Conservation (phyloP, 2,329 filamentous ascomycete genomes). For the Stachybotrys chartarum region DNA sequence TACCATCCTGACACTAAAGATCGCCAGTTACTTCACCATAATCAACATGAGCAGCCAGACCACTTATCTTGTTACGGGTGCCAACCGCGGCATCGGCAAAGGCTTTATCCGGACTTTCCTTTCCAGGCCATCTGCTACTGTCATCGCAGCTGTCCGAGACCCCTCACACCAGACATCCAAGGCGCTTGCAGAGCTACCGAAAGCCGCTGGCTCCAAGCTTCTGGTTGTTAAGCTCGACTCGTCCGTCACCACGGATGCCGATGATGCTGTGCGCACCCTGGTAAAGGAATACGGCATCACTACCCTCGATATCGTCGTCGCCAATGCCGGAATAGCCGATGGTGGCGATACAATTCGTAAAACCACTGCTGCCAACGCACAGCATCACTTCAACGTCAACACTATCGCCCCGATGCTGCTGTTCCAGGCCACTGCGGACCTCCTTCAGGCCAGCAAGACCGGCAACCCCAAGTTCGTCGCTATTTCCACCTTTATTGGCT, state of each 20-base stretch:
- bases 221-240: constrained; percentile 36
- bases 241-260: constrained; percentile 21
- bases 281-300: constrained; percentile 23
- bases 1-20: too few relatives aligned
- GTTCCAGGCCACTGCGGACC: neutral
- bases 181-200: constrained; percentile 26
- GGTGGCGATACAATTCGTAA: neutral
- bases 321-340: constrained; percentile 32
- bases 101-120: neutral
- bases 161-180: constrained; percentile 13
- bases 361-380: neutral
- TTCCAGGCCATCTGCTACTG: constrained; percentile 15
- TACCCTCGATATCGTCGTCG: constrained; percentile 41
- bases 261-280: constrained; percentile 19
- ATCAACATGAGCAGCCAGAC: neutral
- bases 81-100: neutral
- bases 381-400: neutral
- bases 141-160: constrained; percentile 30
- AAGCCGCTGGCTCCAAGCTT: constrained; percentile 22
- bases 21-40: too few relatives aligned
- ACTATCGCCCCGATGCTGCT: neutral
- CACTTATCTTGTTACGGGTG: neutral
- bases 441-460: neutral
- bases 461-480: neutral
- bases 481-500: neutral